A percentile compares a stretch with the other conserved stretches of the same genome.
phyloP scores from a whole-genome alignment of 176 grass and related monocot genomes.

The Aegilops bicornis region DNA sequence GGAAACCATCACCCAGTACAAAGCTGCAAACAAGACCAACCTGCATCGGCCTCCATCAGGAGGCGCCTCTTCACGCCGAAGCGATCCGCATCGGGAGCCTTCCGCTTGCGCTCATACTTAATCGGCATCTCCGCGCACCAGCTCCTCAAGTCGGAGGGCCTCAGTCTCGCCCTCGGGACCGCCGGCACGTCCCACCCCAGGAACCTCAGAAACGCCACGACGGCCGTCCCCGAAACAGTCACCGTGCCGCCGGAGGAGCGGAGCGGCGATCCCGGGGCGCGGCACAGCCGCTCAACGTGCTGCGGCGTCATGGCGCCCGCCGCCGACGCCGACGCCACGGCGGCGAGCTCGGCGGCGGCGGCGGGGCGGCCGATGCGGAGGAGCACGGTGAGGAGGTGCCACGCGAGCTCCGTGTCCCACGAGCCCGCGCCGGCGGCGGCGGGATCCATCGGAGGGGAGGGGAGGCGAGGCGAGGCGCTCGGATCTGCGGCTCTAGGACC shows the following conservation, averaged over 20 bases:
- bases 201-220: slow-evolving; percentile 34
- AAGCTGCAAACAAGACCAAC: slow-evolving; percentile 37
- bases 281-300: slow-evolving; percentile 46
- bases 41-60: slow-evolving; percentile 39
- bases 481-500: slow-evolving; percentile 22
- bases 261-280: slow-evolving; percentile 56
- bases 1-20: background rate
- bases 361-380: slow-evolving; percentile 64
- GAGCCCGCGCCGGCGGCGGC: background rate
- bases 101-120: slow-evolving; percentile 68
- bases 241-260: slow-evolving; percentile 35
- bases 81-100: slow-evolving; percentile 19
- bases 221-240: slow-evolving; percentile 38
- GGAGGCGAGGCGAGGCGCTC: background rate
- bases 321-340: background rate
- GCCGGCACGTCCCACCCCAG: slow-evolving; percentile 18
- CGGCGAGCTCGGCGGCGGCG: slow-evolving; percentile 36
- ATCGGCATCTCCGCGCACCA: background rate
- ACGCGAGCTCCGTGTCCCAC: slow-evolving; percentile 56
- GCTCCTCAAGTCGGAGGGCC: slow-evolving; percentile 21
- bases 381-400: slow-evolving; percentile 79
- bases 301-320: background rate
- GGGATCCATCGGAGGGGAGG: slow-evolving; percentile 25
- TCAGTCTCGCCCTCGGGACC: slow-evolving; percentile 8
- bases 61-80: slow-evolving; percentile 43